These are phyloP conservation scores for Arachis stenosperma DNA, from an alignment of 306 rosid genomes.

Conservation along the genomic window DNA sequence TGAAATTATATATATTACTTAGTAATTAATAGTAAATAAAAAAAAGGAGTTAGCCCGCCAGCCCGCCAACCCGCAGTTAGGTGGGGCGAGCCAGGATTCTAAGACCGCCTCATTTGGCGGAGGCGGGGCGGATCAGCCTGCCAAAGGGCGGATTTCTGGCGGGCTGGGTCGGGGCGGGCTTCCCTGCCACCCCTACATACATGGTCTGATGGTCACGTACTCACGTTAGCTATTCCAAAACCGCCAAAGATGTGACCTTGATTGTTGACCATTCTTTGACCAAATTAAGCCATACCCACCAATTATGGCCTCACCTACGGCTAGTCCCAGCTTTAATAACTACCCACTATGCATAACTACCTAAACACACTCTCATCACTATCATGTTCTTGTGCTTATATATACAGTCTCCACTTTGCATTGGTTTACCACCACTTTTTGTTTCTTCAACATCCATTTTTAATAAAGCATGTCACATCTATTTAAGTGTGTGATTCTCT, in stretches of 20 bases:
- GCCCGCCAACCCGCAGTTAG: no score
- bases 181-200: no score
- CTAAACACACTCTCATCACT: slow-evolving; percentile 25
- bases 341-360: slow-evolving; percentile 25
- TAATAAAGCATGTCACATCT: slow-evolving; percentile 47
- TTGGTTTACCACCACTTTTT: not conserved
- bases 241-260: not conserved
- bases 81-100: no score
- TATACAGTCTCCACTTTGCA: not conserved
- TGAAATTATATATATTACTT: no score
- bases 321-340: not conserved
- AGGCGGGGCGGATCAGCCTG: no score
- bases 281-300: slow-evolving; percentile 23
- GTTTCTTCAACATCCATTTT: no score
- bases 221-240: not conserved
- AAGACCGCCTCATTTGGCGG: no score
- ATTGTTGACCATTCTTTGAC: not conserved
- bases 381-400: not conserved
- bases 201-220: no score
- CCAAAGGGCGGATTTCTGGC: no score
- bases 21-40: no score
- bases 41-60: no score
- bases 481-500: slow-evolving; percentile 10
- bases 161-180: no score
- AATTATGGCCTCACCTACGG: not conserved